These are phyloP conservation scores for Alternaria brassicae DNA, from an alignment of 2,329 filamentous ascomycete genomes.

Conservation along the genomic window DNA sequence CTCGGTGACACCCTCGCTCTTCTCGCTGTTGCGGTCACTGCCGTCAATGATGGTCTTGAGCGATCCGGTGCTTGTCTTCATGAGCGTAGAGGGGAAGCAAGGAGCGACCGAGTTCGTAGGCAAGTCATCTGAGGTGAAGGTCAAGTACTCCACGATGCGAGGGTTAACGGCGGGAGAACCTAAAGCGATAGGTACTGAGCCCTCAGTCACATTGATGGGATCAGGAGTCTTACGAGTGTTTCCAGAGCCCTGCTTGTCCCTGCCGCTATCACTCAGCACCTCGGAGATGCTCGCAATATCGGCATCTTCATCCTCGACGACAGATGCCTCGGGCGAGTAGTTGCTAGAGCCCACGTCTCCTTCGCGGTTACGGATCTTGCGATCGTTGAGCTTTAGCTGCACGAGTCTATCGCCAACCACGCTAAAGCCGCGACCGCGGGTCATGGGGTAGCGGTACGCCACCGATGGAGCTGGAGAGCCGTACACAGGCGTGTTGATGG, in stretches of 20 bases:
- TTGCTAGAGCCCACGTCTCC: conserved; percentile 28
- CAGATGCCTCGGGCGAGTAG: conserved; percentile 27
- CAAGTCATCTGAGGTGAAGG: conserved; percentile 38
- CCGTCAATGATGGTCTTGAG: conserved; percentile 16
- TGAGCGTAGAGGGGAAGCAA: conserved; percentile 24
- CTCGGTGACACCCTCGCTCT: conserved; percentile 41
- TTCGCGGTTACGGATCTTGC: conserved; percentile 17
- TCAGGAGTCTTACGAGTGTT: conserved; percentile 20
- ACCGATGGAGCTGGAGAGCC: conserved; percentile 41
- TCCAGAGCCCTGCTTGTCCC: conserved; percentile 11
- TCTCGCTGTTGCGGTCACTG: conserved; percentile 21
- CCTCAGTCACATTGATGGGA: conserved; percentile 11
- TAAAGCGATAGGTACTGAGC: conserved; percentile 36
- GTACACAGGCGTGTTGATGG: conserved; percentile 39
- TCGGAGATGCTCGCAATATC: conserved; percentile 27
- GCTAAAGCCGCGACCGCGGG: conserved; percentile 62
- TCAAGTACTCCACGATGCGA: conserved; percentile 39
- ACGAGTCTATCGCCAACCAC: conserved; percentile 90
- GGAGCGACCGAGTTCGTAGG: conserved; percentile 27
- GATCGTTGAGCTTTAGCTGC: conserved; percentile 60
- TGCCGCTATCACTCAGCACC: conserved; percentile 24
- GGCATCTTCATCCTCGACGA: conserved; percentile 26
- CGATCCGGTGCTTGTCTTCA: conserved; percentile 16
- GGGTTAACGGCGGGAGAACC: conserved; percentile 38
- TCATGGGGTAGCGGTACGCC: conserved; percentile 12